phyloP scores from a whole-genome alignment of 2,329 filamentous ascomycete genomes.

The Xylariaceae sp. region DNA sequence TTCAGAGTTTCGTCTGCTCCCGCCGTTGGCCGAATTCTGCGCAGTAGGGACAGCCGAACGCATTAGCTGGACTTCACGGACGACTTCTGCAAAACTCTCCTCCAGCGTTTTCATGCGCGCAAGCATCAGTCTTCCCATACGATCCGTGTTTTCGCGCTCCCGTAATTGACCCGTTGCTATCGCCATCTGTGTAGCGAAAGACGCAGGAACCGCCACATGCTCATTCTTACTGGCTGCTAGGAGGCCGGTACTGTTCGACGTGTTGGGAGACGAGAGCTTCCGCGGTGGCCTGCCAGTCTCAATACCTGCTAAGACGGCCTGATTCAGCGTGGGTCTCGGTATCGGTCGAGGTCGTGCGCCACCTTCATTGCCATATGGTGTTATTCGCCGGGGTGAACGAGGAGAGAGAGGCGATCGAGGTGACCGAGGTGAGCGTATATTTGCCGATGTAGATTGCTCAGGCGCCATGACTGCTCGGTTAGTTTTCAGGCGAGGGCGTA shows the following conservation, averaged over 20 bases:
- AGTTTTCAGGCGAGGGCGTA: conserved; percentile 34
- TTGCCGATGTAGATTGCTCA: conserved; percentile 35
- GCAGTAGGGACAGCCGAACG: conserved; percentile 44
- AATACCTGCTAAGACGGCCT: conserved; percentile 50
- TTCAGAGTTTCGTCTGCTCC: conserved; percentile 22
- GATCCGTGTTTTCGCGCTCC: conserved; percentile 49
- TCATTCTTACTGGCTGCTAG: conserved; percentile 53
- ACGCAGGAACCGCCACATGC: conserved; percentile 61
- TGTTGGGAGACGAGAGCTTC: conserved; percentile 50
- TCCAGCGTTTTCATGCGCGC: conserved; percentile 90
- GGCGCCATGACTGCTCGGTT: conserved; percentile 35
- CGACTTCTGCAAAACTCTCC: conserved; percentile 83
- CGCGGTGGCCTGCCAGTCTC: conserved; percentile 39
- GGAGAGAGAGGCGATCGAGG: conserved; percentile 17
- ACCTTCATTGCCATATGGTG: conserved; percentile 37
- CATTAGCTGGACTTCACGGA: conserved; percentile 68
- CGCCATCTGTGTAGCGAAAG: conserved; percentile 76
- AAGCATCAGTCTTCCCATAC: conserved; percentile 75
- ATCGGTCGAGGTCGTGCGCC: conserved; percentile 53
- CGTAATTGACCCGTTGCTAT: conserved; percentile 60
- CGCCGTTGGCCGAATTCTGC: conserved; percentile 48
- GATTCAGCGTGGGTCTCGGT: conserved; percentile 51
- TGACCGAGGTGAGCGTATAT: conserved; percentile 41
- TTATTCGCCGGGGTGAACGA: conserved; percentile 44
- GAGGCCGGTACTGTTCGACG: conserved; percentile 57